Base-by-base conservation (phyloP, 139 green algal genomes). In the Volvox africanus region DNA sequence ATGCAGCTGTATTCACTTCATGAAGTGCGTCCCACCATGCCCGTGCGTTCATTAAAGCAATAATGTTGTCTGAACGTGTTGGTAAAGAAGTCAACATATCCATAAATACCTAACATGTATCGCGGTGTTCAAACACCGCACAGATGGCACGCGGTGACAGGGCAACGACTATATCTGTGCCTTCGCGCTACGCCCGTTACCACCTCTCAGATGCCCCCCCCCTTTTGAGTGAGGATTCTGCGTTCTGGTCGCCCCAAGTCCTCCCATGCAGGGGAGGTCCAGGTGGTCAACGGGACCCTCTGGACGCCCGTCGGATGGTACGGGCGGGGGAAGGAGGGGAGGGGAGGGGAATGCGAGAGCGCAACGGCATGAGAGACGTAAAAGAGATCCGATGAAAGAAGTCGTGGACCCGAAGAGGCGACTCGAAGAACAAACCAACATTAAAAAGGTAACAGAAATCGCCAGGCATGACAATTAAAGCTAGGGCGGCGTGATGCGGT, bases 251-350 rank as follows among this genome's bases (percentile, higher is more conserved):
- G 22, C 11, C 5, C 11, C 67, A n/a, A 11, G 22, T 28, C 67
- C 67, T 28, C 14, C 24, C 67, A 75, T 55, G 44, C 81, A 88
- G 82, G 33, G 5, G 84, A 62, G 5, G 37, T 21, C 28, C 71
- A 83, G 50, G 11, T 76, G 71, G 44, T 73, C 67, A 90, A 90
- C 75, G 30, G n/a, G 22, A 67, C 83, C 86, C 86, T 90, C 30
- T 90, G 86, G 86, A 76, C 82, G 28, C 86, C 86, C 21, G 86
- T 90, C 36, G 44, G 67, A 21, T 83, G 86, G 85, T 89, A 37
- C n/a, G 84, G 28, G 67, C n/a, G 44, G 44, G 44, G 44, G 44
- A 55, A 55, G 44, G 44, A 55, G 44, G 44, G 44, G 9, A 55
- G 44, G n/a, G n/a, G n/a, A n/a, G n/a, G 44, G 44, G 5, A 9